Evolutionary conservation across 805 yeast genomes (phyloP), one percentile per base, ranked within the genome.

Genomic region (Saccharomycopsis olivae): DNA sequence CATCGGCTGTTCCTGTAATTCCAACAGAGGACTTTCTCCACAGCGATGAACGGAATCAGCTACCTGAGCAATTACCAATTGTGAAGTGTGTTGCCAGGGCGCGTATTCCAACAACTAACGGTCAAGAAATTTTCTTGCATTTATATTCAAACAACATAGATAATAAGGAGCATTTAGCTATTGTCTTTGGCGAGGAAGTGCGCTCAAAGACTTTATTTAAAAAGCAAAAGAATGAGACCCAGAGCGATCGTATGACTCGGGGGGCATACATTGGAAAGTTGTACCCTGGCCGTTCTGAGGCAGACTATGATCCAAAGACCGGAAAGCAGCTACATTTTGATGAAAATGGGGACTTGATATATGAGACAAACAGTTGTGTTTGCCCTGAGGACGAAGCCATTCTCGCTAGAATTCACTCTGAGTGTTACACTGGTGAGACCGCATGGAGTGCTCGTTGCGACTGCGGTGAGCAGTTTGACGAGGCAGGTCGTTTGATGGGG

Each of bases 401-500:
- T 1, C 60, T 89, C 47, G 95, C 82, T 3, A 69, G 99, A 46
- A 87, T 92, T 49, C 99, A 92, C 56, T 82, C 95, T 3, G 99
- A 92, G 57, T 92, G 99, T 60, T 92, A 89, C 63, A 92, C 99
- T 0, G 99, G 99, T 2, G 99, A 92, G 56, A 92, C 96, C 1
- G 97, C 96, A 8, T 92, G 99, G 98, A 77, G 89, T 43, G 97
- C 99, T 1, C 71, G 99, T 40, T 92, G 99, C 60, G 99, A 92
- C 60, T 92, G 99, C 62, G 99, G 99, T 16, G 99, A 92, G 60
- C 99, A 92, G 64, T 84, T 92, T 53, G 96, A 92, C 59, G 96
- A 94, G 60, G 97, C 97, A 2, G 98, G 96, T 6, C 70, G 94
- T 47, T 59, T 86, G 32, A 92, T 92, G 89, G 95, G 95, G 5